phyloP scores from a whole-genome alignment of 148 eudicot species.

The Chenopodium formosanum region DNA sequence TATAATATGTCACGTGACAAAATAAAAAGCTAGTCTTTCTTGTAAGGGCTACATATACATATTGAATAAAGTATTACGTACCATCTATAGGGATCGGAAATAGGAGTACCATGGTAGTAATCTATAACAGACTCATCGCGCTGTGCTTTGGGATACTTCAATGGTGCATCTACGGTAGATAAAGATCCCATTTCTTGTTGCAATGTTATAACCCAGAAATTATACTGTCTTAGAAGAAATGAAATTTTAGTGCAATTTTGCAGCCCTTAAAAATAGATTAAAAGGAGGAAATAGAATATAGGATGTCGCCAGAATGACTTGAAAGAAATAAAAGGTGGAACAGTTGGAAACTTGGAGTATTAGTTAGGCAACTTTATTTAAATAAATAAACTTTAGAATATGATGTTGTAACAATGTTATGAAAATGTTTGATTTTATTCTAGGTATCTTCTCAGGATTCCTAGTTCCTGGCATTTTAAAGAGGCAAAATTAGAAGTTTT shows the following conservation, averaged over 20 bases:
- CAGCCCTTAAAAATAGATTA: constrained; percentile 1
- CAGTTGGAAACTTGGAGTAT: neutral
- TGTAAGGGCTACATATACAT: neutral
- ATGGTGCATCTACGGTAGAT: constrained; percentile 34
- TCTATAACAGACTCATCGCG: constrained; percentile 75
- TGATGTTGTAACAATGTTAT: constrained; percentile 10
- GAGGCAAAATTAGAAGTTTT: neutral
- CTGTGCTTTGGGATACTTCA: constrained; percentile 58
- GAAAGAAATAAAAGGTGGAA: neutral
- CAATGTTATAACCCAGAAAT: neutral
- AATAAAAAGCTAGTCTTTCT: too few relatives aligned
- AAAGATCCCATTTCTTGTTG: constrained; percentile 55
- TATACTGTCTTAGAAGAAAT: neutral
- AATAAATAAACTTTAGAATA: neutral
- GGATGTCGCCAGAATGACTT: constrained; percentile 38
- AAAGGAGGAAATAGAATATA: constrained; percentile 4
- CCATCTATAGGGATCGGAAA: constrained; percentile 94
- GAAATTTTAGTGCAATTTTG: neutral
- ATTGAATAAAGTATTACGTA: constrained; percentile 19
- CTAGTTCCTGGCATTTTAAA: neutral
- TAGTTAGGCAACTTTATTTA: neutral
- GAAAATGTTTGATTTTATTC: neutral
- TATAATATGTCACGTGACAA: neutral
- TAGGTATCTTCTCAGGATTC: neutral
- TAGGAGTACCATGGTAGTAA: constrained; percentile 64